These are phyloP conservation scores for Selenicereus undatus DNA, from an alignment of 148 eudicot genomes.

Conservation along the genomic window DNA sequence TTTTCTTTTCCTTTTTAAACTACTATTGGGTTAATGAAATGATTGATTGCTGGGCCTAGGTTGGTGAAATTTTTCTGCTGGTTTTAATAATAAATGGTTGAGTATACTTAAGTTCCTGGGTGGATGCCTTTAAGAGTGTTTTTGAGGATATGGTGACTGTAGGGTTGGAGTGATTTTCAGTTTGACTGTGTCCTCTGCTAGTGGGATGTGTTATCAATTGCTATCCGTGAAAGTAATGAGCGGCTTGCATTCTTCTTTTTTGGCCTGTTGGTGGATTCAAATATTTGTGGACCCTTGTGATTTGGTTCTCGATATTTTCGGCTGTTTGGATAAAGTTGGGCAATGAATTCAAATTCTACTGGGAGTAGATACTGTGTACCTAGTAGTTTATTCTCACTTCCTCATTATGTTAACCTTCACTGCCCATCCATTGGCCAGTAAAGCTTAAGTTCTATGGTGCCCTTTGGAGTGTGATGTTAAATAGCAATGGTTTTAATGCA, in stretches of 20 bases:
- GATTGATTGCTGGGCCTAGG: constrained; percentile 25
- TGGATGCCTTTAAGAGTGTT: constrained; percentile 28
- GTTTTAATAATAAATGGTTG: constrained; percentile 23
- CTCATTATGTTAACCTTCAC: constrained; percentile 9
- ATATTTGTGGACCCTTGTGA: constrained; percentile 40
- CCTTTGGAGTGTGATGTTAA: background rate
- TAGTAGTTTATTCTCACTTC: constrained; percentile 11
- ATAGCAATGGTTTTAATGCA: background rate
- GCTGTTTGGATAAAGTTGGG: constrained; percentile 32
- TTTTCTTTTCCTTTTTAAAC: background rate
- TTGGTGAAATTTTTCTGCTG: background rate
- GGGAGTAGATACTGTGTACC: constrained; percentile 13
- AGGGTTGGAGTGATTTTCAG: constrained; percentile 31
- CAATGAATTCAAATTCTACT: constrained; percentile 13
- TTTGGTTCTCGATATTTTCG: constrained; percentile 36
- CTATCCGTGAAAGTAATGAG: constrained; percentile 37
- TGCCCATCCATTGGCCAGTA: background rate
- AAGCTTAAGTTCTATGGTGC: background rate
- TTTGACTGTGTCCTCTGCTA: constrained; percentile 36
- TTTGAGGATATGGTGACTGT: constrained; percentile 27
- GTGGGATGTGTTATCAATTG: constrained; percentile 44
- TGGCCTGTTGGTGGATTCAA: constrained; percentile 45
- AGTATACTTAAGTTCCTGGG: constrained; percentile 25
- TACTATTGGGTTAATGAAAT: constrained; percentile 23
- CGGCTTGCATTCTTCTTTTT: constrained; percentile 38